Conservation (phyloP, 768 basidiomycete species). For the Tylopilus rubrobrunneus region DNA sequence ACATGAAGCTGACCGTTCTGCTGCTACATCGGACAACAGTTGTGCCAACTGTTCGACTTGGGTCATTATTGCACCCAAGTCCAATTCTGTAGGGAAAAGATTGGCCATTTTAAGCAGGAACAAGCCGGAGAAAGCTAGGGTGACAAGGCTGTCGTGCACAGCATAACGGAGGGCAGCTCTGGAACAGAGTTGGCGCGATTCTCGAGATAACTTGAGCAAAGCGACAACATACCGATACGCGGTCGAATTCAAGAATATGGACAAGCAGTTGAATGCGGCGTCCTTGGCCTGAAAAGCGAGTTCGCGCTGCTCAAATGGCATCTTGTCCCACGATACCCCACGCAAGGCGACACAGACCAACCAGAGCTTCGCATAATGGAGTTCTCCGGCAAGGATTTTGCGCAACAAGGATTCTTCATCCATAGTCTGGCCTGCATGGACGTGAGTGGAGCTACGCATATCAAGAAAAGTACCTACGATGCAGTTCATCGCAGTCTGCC, state of each 20-base stretch:
- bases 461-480: conserved; percentile 44
- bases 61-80: conserved; percentile 66
- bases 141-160: conserved; percentile 90
- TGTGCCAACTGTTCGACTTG: conserved; percentile 92
- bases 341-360: conserved; percentile 88
- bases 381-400: conserved; percentile 83
- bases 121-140: conserved; percentile 85
- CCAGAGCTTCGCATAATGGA: conserved; percentile 94
- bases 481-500: conserved; percentile 81
- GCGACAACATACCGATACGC: conserved; percentile 67
- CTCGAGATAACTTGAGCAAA: neutral
- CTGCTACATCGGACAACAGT: conserved; percentile 87
- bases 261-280: conserved; percentile 80
- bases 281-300: conserved; percentile 95
- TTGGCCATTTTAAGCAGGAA: conserved; percentile 94
- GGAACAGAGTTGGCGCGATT: conserved; percentile 5
- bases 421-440: conserved; percentile 60
- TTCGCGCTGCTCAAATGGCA: conserved; percentile 93
- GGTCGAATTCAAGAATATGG: conserved; percentile 76
- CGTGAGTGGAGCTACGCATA: conserved; percentile 2
- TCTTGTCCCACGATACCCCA: conserved; percentile 93
- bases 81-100: conserved; percentile 83
- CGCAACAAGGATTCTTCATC: conserved; percentile 83
- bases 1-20: conserved; percentile 61
- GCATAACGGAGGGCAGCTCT: conserved; percentile 90